A percentile compares a stretch with the other conserved stretches of the same genome.
These are phyloP conservation scores for Paraconiothyrium sp. DNA, from an alignment of 2,329 filamentous ascomycete species.

Conservation along the genomic window DNA sequence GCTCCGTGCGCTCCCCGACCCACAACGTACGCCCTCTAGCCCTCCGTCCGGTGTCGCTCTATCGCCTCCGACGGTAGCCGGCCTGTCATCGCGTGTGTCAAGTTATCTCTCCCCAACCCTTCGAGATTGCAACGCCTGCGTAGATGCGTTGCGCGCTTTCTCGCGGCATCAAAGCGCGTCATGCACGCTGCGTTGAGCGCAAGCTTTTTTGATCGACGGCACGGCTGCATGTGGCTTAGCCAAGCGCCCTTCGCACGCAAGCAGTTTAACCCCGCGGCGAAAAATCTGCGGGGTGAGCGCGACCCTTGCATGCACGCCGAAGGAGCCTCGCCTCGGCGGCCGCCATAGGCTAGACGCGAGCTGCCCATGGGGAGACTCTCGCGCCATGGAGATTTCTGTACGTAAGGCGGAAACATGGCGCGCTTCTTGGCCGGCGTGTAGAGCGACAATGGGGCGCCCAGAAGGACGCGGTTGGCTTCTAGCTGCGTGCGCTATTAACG, in stretches of 20 bases:
- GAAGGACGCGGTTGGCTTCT: not conserved
- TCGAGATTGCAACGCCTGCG: no score
- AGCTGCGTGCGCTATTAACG: not conserved
- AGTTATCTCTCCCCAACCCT: no score
- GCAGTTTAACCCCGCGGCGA: not conserved
- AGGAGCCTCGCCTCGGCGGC: not conserved
- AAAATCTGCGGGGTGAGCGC: constrained; percentile 1
- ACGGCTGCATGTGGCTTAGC: not conserved
- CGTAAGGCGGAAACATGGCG: constrained; percentile 3
- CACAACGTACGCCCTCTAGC: not conserved
- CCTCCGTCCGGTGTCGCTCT: not conserved
- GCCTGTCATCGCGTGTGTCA: constrained; percentile 5
- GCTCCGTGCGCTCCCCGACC: constrained; percentile 6
- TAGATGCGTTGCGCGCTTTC: no score
- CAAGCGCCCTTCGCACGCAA: not conserved
- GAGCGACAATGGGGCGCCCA: not conserved
- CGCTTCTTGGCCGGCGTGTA: not conserved
- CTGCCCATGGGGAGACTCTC: not conserved
- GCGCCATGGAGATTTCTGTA: not conserved
- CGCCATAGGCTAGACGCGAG: constrained; percentile 1
- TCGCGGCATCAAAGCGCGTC: not conserved
- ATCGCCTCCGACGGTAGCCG: not conserved
- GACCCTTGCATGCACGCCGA: not conserved
- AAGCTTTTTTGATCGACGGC: not conserved
- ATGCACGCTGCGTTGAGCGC: not conserved